A percentile compares a stretch with the other conserved stretches of the same genome.
Conservation (phyloP, 1,284 basidiomycete genomes). For the Hymenochaete sp. region DNA sequence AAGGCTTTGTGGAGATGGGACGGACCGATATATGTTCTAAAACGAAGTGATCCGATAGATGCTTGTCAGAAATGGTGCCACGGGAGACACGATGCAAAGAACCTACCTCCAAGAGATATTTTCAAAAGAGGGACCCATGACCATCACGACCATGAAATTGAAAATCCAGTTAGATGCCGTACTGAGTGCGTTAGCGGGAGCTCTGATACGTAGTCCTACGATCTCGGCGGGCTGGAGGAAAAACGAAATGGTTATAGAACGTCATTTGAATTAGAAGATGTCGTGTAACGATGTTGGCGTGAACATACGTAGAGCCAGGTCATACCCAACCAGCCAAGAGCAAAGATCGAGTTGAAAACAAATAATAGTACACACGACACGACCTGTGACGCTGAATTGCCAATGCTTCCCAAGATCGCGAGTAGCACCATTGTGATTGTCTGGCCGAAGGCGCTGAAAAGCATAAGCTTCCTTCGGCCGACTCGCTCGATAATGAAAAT, state of each 20-base stretch:
- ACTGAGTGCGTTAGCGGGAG: constrained; percentile 59
- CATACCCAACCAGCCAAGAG: constrained; percentile 67
- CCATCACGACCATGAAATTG: constrained; percentile 60
- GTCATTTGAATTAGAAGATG: too few species aligned
- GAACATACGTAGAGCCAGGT: constrained; percentile 46
- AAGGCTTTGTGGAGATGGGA: not conserved
- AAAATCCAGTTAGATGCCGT: constrained; percentile 66
- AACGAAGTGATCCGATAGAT: too few species aligned
- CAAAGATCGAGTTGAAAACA: constrained; percentile 65
- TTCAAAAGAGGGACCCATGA: constrained; percentile 56
- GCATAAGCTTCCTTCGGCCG: constrained; percentile 62
- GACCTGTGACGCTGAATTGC: constrained; percentile 39
- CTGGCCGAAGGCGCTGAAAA: constrained; percentile 61
- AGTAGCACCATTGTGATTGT: constrained; percentile 52
- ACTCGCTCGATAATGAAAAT: constrained; percentile 52
- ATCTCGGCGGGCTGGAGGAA: constrained; percentile 44
- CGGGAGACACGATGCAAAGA: too few species aligned
- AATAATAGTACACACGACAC: constrained; percentile 55
- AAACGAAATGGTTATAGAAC: not conserved
- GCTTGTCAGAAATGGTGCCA: too few species aligned
- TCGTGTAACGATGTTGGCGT: too few species aligned
- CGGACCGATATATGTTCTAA: constrained; percentile 45
- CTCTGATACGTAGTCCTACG: constrained; percentile 53
- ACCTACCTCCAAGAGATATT: constrained; percentile 55
- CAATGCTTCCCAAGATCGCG: constrained; percentile 43